Percentiles rank a stretch among this genome's conserved stretches.
phyloP scores from a whole-genome alignment of 1,139 yeast genomes.

The Magnusiomyces fungicola region DNA sequence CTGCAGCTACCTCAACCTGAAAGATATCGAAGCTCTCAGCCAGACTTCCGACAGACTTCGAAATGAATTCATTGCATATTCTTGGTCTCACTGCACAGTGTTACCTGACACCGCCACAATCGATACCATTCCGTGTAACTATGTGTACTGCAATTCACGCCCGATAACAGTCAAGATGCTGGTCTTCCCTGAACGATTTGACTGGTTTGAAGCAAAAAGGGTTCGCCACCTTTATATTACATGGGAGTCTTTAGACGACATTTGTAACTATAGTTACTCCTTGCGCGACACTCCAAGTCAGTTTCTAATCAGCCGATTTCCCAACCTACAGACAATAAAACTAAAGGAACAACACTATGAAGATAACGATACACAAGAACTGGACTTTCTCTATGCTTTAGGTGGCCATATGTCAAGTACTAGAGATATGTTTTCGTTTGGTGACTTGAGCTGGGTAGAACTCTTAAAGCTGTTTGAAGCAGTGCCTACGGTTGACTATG shows the following conservation, averaged over 20 bases:
- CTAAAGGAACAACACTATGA: neutral
- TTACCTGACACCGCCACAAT: neutral
- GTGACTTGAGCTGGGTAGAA: slow-evolving; percentile 1
- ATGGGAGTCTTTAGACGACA: neutral
- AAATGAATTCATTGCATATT: neutral
- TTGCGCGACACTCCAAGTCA: neutral
- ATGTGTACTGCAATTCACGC: neutral
- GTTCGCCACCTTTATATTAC: neutral
- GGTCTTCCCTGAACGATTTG: neutral
- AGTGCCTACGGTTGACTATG: neutral
- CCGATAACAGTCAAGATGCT: slow-evolving; percentile 1
- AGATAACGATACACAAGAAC: neutral
- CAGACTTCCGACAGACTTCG: neutral
- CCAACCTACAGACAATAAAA: neutral
- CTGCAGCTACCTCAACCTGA: neutral
- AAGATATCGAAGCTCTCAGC: slow-evolving; percentile 3
- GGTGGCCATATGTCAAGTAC: neutral
- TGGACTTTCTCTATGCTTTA: neutral
- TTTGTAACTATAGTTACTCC: neutral
- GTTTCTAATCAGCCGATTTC: neutral
- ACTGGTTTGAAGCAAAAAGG: neutral
- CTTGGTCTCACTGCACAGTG: slow-evolving; percentile 1
- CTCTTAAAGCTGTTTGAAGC: neutral
- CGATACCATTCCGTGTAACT: neutral
- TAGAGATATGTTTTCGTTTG: slow-evolving; percentile 1